These are phyloP conservation scores for Aquilaria agallochum DNA, from an alignment of 441 rosid genomes.

Conservation along the genomic window DNA sequence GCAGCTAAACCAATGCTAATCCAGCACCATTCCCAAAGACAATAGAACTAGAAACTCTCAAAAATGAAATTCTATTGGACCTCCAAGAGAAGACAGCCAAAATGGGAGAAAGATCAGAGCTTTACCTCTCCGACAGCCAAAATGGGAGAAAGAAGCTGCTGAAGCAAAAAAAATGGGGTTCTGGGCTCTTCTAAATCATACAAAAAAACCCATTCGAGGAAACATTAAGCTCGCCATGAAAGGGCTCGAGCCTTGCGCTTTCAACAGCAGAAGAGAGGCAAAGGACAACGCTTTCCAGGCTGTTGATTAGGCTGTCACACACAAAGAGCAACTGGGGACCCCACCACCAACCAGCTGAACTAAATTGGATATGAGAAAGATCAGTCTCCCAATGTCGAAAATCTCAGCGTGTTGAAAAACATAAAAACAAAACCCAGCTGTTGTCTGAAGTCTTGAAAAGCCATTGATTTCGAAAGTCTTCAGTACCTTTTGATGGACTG, in stretches of 20 bases:
- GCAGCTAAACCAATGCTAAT: constrained; percentile 25
- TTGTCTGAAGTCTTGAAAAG: background rate
- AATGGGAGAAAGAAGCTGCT: constrained; percentile 11
- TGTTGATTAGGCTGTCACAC: constrained; percentile 57
- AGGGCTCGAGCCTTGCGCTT: constrained; percentile 8
- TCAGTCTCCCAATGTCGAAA: constrained; percentile 1
- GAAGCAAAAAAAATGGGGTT: constrained; percentile 1
- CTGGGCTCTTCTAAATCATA: constrained; percentile 4
- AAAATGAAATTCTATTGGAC: constrained; percentile 2
- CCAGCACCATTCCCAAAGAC: constrained; percentile 1
- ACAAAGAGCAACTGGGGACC: constrained; percentile 25
- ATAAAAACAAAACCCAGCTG: constrained; percentile 16
- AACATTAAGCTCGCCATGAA: constrained; percentile 26
- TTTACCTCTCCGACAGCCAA: constrained; percentile 30
- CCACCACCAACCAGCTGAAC: constrained; percentile 30
- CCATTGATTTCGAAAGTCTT: background rate
- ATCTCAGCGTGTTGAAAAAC: too few relatives aligned
- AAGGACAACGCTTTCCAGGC: constrained; percentile 58
- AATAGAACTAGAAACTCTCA: background rate
- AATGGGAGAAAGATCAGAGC: constrained; percentile 15
- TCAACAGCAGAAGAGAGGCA: constrained; percentile 23
- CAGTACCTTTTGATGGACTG: constrained; percentile 10
- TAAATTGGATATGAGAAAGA: constrained; percentile 3
- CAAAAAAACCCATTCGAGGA: constrained; percentile 22
- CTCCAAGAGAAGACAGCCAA: background rate